phyloP scores from a whole-genome alignment of 495 filamentous ascomycete species.

The Penicillium subrubescens region DNA sequence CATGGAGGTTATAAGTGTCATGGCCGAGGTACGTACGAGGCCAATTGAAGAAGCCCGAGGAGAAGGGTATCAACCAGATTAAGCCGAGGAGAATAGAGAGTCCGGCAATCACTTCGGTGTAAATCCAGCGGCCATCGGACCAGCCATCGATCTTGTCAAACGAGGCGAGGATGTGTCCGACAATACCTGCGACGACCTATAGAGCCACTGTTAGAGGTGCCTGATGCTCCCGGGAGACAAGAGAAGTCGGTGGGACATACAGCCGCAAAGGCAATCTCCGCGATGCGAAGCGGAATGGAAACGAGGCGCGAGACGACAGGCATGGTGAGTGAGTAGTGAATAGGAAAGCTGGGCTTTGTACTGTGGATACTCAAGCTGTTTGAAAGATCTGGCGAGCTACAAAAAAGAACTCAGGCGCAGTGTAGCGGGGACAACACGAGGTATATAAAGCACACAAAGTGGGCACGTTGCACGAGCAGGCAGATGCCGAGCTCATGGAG shows the following conservation, averaged over 20 bases:
- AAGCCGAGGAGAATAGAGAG: slow-evolving; percentile 54
- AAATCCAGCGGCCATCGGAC: slow-evolving; percentile 57
- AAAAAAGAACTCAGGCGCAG: not conserved
- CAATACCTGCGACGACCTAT: slow-evolving; percentile 58
- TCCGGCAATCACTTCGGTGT: slow-evolving; percentile 60
- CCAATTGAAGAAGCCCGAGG: slow-evolving; percentile 47
- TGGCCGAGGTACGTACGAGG: slow-evolving; percentile 32
- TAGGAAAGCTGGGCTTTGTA: not conserved
- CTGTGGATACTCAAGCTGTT: not conserved
- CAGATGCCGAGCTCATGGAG: slow-evolving; percentile 15
- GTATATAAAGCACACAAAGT: slow-evolving; percentile 22
- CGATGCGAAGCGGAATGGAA: slow-evolving; percentile 51
- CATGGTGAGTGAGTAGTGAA: slow-evolving; percentile 32
- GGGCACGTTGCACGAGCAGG: slow-evolving; percentile 18
- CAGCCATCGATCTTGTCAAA: slow-evolving; percentile 36
- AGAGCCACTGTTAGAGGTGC: not conserved
- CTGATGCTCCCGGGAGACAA: not conserved
- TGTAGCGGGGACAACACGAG: slow-evolving; percentile 9
- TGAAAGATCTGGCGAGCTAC: not conserved
- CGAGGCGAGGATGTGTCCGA: slow-evolving; percentile 54
- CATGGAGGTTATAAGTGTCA: not conserved
- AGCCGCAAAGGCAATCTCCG: slow-evolving; percentile 45
- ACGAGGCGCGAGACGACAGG: slow-evolving; percentile 53
- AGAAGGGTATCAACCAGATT: slow-evolving; percentile 59
- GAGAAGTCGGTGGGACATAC: slow-evolving; percentile 24